Evolutionary conservation across 495 filamentous ascomycete species (phyloP), one percentile per base, ranked within the genome.

Genomic region (Trichoderma virens): DNA sequence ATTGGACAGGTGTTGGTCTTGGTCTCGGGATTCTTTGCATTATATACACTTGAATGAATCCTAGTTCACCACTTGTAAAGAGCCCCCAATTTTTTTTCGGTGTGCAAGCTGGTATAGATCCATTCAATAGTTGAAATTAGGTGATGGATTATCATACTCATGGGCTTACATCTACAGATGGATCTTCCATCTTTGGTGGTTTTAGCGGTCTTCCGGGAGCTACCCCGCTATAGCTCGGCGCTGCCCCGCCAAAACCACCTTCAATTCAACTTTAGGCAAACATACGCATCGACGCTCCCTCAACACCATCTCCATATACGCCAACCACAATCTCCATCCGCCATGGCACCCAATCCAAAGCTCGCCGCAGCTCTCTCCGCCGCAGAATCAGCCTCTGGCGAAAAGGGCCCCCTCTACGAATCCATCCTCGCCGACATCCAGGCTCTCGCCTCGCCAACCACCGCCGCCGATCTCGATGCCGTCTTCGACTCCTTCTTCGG

Each of bases 401-500:
- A 81, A 38, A 78, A 79, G 20, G 74, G 79, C 6, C 74, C 84
- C 30, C 60, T 35, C 31, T 93, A 91, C 84, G 85, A 82, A 64
- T 71, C 78, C 38, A 79, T 95, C 27, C 84, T 97, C 72, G 64
- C 75, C 64, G 79, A 83, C 63, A 87, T 93, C 72, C 76, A 86
- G 63, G 72, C 80, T 14, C 72, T 74, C 63, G 82, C 87, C 7
- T 68, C 82, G n/a, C 76, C 82, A 32, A 71, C 82, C 61, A 73
- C 89, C 11, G 71, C 83, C n/a, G 71, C 80, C 65, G 87, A 93
- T 73, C 79, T 96, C 38, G 85, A 79, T 39, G 85, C 84, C 67
- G 88, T 90, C 68, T 78, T 88, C 41, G 82, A 88, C 68, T 84
- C 85, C 20, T 77, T 94, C 34, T 83, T 94, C 65, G 80, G 73